Percentiles rank a stretch among this genome's conserved stretches.
Conservation (phyloP, 441 rosid species). For the Geranium incanum region DNA sequence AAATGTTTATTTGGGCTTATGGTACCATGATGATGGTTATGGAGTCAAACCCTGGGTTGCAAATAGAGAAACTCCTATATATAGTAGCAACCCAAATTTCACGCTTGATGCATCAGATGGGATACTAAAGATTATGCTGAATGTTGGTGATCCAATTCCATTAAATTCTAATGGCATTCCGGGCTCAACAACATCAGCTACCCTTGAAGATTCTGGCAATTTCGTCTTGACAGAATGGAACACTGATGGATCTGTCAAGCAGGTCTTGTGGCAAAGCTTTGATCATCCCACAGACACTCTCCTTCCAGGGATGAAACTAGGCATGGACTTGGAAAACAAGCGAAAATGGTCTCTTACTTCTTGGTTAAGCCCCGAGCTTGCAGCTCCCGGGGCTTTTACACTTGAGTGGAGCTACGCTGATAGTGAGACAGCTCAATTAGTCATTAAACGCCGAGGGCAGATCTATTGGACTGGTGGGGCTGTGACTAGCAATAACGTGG, state of each 20-base stretch:
- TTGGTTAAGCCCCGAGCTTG: background rate
- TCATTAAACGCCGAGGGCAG: background rate
- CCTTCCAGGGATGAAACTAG: conserved; percentile 35
- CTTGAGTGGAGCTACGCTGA: conserved; percentile 21
- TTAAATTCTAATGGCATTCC: background rate
- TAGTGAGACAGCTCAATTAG: background rate
- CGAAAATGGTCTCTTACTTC: background rate
- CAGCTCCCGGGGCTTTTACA: background rate
- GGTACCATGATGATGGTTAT: conserved; percentile 37
- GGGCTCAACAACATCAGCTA: conserved; percentile 2
- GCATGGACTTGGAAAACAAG: conserved; percentile 18
- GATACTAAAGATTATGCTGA: background rate
- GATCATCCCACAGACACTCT: conserved; percentile 39
- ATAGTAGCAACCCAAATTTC: conserved; percentile 30
- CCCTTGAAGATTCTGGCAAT: conserved; percentile 17
- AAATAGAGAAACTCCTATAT: conserved; percentile 51
- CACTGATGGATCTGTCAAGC: background rate
- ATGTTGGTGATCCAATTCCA: background rate
- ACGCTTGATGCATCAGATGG: background rate
- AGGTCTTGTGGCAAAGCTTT: conserved; percentile 43
- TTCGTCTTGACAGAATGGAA: conserved; percentile 6
- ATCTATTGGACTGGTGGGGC: background rate
- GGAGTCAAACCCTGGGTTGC: conserved; percentile 49
- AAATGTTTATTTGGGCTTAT: conserved; percentile 47
- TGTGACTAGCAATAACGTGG: background rate